Conservation (phyloP, 306 rosid genomes). For the Mucuna pruriens region DNA sequence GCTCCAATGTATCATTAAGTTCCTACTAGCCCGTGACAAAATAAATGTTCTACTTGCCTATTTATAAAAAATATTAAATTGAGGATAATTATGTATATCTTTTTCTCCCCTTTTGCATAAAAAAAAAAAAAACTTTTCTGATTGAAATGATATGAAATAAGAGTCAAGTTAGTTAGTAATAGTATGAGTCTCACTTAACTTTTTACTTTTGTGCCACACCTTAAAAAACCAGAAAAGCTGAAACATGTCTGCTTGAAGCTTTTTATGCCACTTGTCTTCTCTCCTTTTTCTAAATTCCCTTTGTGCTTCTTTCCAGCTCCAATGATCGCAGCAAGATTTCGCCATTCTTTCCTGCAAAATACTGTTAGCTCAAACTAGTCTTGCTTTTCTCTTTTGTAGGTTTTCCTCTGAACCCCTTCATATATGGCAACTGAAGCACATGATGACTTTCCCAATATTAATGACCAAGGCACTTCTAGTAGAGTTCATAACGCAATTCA, state of each 20-base stretch:
- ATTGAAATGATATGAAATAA: background rate
- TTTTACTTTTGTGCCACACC: background rate
- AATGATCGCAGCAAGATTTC: background rate
- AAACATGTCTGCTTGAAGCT: conserved; percentile 7
- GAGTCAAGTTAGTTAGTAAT: background rate
- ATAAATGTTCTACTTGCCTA: background rate
- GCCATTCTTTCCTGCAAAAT: background rate
- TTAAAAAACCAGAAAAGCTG: conserved; percentile 11
- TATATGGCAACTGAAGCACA: conserved; percentile 28
- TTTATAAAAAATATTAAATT: too few relatives aligned
- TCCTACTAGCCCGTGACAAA: background rate
- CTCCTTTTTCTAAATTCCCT: background rate
- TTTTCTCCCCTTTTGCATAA: background rate
- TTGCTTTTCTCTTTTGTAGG: background rate
- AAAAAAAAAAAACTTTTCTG: too few relatives aligned
- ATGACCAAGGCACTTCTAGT: background rate
- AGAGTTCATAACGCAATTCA: conserved; percentile 13
- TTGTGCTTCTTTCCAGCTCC: conserved; percentile 1
- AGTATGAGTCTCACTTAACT: background rate
- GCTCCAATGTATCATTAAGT: background rate
- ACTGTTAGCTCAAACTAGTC: background rate
- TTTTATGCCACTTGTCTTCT: conserved; percentile 10
- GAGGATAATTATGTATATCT: background rate
- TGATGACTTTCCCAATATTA: background rate
- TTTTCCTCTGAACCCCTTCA: background rate